Base-by-base conservation (phyloP, 2,329 filamentous ascomycete genomes). In the Phialophora expanda region DNA sequence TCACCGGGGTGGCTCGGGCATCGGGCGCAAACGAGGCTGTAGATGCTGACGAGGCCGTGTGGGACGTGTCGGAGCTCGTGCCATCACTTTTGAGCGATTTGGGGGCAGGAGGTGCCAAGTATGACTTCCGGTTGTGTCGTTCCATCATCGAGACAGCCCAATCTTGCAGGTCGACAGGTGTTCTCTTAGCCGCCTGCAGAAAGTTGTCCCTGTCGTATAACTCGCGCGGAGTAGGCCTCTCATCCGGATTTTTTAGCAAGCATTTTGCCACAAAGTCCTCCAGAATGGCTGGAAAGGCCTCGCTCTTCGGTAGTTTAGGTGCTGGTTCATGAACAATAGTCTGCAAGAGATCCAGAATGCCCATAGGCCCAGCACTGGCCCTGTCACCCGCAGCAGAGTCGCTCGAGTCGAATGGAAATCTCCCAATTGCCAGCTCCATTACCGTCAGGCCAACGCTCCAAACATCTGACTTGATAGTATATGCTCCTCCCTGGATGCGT, bases 251-350 rank as follows among this genome's bases (percentile, higher is more conserved):
- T 82, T 99, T 99, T 78, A 89, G 89, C 71, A 99, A 82, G 79
- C 95, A 99, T 78, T 96, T 97, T 71, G 95, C 93, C 65, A 98
- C 94, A 87, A 98, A 97, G 71, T 98, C 93, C 73, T 98, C 94
- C 55, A 99, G 81, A 70, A 98, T 98, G 30, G 88, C 87, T 0
- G 95, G 95, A 83, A 99, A 99, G 1, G 95, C 95, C 76, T 98
- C 95, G 75, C 93, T 97, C 86, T 97, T 96, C 50, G 95, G 95
- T 59, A 99, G 85, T 76, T 87, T 93, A 0, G 95, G 95, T 3
- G 95, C 92, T 3, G 93, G 93, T 78, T 99, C 95, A 76, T 98
- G 90, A 26, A 99, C 95, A 77, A 99, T 99, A 77, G 97, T 93
- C 79, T 99, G 95, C 56, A 99, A 83, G 66, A 99, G 85, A 79